Evolutionary conservation across 768 basidiomycete species (phyloP), one percentile per base, ranked within the genome.

Genomic region (Cystobasidium ongulense): DNA sequence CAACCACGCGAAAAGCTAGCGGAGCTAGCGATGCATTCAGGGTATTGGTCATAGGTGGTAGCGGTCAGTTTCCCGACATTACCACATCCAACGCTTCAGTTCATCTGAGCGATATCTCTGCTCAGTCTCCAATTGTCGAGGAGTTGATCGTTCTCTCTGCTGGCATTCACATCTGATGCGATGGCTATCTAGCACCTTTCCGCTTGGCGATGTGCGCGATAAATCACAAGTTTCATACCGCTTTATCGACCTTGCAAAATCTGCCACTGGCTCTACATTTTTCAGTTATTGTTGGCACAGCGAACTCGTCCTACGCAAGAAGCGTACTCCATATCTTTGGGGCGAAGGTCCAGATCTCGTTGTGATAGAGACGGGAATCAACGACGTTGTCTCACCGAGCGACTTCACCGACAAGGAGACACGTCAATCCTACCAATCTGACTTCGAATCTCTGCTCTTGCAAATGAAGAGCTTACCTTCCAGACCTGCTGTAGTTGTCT

Each of bases 161-260:
- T 59, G 57, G 57, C 57, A 59, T 31, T 29, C 57, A 5, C 57
- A 59, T 35, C 7, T 59, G 5, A 27, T 59, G 57, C 25, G 33
- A 17, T 59, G 57, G 57, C 33, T 59, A 13, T 27, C 57, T 15
- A 59, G 21, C 4, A 35, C 33, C 8, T 59, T 59, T 59, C 57
- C 57, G 11, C 33, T 59, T 13, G 57, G 57, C 4, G 27, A 59
- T 21, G 29, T 21, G 25, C 17, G 17, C 25, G 57, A 59, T 21
- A 27, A 35, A 27, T 59, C 57, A 31, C 57, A 59, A 31, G 17
- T 31, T 7, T 15, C 57, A 10, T 59, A 59, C 25, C 57, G 57
- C 33, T 59, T 59, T 27, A 59, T 59, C 57, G 57, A 59, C 23
- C 57, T 59, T 23, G 57, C 57, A 17, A 59, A 59, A 27, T 59